These are phyloP conservation scores for Tolypocladium paradoxum DNA, from an alignment of 2,329 filamentous ascomycete species.

Conservation along the genomic window DNA sequence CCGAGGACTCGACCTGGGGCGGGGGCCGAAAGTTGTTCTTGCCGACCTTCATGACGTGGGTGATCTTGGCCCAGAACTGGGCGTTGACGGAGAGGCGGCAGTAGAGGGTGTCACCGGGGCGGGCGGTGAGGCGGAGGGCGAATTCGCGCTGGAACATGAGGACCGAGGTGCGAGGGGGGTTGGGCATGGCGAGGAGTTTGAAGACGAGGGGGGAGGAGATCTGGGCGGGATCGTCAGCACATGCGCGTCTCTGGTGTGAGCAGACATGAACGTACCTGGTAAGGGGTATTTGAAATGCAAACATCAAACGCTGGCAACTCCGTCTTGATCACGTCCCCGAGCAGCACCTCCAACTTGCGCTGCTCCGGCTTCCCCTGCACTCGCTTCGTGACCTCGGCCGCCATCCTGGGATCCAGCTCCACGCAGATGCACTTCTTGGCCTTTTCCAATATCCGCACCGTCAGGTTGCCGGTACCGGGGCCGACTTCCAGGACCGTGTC, in stretches of 20 bases:
- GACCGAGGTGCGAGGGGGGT: constrained; percentile 71
- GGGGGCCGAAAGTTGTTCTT: constrained; percentile 95
- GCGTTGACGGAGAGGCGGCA: constrained; percentile 85
- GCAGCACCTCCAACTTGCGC: constrained; percentile 73
- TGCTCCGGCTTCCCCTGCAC: constrained; percentile 82
- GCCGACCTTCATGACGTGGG: constrained; percentile 83
- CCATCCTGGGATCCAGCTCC: constrained; percentile 94
- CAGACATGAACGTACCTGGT: constrained; percentile 35
- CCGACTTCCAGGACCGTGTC: constrained; percentile 88
- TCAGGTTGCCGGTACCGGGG: constrained; percentile 81
- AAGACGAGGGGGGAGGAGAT: constrained; percentile 91
- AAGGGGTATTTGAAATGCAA: constrained; percentile 61
- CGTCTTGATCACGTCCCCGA: constrained; percentile 84
- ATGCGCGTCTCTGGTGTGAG: too few species aligned
- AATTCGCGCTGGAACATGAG: constrained; percentile 98
- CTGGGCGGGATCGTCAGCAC: constrained; percentile 21
- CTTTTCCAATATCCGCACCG: constrained; percentile 77
- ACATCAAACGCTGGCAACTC: constrained; percentile 68
- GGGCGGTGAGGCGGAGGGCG: constrained; percentile 78
- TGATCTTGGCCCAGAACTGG: constrained; percentile 67
- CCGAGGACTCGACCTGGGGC: constrained; percentile 82
- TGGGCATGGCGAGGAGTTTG: constrained; percentile 71
- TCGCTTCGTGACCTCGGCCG: constrained; percentile 85
- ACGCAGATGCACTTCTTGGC: constrained; percentile 75
- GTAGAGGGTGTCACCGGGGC: constrained; percentile 81